Percentiles rank a stretch among this genome's conserved stretches.
Conservation (phyloP, 2,329 filamentous ascomycete genomes). For the Allantophomopsis lycopodina region DNA sequence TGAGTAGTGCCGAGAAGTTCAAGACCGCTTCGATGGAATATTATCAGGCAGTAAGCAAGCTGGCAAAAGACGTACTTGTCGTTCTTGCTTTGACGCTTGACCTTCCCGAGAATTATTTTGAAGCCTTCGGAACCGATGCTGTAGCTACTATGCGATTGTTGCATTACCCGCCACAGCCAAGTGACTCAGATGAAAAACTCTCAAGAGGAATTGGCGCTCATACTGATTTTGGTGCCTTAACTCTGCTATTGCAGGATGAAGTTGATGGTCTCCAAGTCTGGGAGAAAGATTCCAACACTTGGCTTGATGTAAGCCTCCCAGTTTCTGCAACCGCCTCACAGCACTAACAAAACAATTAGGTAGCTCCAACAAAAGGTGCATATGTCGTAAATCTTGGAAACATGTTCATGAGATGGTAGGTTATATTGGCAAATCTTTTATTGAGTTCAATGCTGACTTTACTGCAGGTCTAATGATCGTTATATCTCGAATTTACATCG, state of each 20-base stretch:
- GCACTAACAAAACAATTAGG: constrained; percentile 4
- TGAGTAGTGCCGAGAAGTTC: constrained; percentile 12
- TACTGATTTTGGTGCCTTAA: constrained; percentile 36
- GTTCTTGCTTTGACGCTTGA: constrained; percentile 25
- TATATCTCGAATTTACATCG: constrained; percentile 36
- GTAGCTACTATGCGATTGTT: constrained; percentile 27
- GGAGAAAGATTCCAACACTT: constrained; percentile 12
- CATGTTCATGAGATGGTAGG: constrained; percentile 26
- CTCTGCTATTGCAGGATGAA: constrained; percentile 34
- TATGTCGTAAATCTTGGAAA: constrained; percentile 35
- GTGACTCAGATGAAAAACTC: constrained; percentile 8
- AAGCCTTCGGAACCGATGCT: constrained; percentile 23
- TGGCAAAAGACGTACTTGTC: constrained; percentile 25
- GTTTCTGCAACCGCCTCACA: background rate
- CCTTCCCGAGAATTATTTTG: constrained; percentile 23
- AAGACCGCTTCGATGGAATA: constrained; percentile 23
- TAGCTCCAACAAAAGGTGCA: constrained; percentile 26
- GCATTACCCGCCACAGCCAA: constrained; percentile 30
- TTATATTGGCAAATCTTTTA: constrained; percentile 16
- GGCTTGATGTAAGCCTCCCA: constrained; percentile 17
- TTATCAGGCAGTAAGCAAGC: constrained; percentile 21
- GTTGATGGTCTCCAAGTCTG: constrained; percentile 31
- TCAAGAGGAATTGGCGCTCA: constrained; percentile 28
- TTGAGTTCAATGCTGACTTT: constrained; percentile 5
- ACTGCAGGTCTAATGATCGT: constrained; percentile 21